Conservation (phyloP, 306 rosid species). For the Cucurbita maxima region DNA sequence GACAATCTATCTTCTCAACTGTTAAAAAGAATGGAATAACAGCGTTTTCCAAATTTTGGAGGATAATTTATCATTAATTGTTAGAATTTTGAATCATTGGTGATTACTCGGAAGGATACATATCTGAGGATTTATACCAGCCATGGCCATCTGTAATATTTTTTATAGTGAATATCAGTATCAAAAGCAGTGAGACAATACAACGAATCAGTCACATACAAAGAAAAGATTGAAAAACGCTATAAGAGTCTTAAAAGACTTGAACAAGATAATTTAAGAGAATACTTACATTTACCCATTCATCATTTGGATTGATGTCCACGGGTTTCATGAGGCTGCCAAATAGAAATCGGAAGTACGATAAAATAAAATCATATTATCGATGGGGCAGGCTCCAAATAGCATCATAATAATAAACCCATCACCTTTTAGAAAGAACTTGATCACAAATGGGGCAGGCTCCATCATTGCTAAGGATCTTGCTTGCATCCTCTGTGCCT, state of each 20-base stretch:
- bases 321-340: slow-evolving; percentile 90
- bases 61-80: background rate
- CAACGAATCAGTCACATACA: background rate
- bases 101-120: slow-evolving; percentile 53
- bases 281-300: slow-evolving; percentile 78
- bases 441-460: slow-evolving; percentile 93
- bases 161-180: slow-evolving; percentile 13
- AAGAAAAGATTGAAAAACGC: slow-evolving; percentile 3
- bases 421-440: slow-evolving; percentile 94
- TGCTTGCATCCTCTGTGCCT: slow-evolving; percentile 96
- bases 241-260: background rate
- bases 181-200: slow-evolving; percentile 9
- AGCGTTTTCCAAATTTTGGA: background rate
- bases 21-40: background rate
- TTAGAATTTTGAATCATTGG: background rate
- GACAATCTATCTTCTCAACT: background rate
- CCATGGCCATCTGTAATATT: slow-evolving; percentile 84
- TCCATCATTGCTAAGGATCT: slow-evolving; percentile 82
- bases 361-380: background rate
- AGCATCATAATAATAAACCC: background rate
- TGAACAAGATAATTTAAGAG: background rate
- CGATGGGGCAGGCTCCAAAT: background rate
- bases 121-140: slow-evolving; percentile 83
- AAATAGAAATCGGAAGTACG: slow-evolving; percentile 16
- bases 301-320: slow-evolving; percentile 85